Evolutionary conservation across 306 rosid genomes (phyloP).

Genomic region (Malus asiatica): DNA sequence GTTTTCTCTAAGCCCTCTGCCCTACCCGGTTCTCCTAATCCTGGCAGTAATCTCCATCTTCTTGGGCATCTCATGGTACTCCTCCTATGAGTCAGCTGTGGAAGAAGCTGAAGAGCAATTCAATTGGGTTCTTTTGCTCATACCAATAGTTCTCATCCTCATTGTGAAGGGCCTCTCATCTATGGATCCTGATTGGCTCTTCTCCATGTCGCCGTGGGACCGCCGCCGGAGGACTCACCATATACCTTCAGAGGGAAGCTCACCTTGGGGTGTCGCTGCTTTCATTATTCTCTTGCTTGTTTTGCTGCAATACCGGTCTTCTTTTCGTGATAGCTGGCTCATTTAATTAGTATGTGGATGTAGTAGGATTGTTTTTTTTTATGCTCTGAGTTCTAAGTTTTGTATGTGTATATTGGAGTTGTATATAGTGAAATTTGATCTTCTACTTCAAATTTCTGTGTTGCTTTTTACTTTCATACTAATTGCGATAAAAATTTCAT

Average conservation of each 20-base stretch:
- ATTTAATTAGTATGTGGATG: conserved; percentile 2
- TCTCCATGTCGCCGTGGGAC: conserved; percentile 42
- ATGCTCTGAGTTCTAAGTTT: neutral
- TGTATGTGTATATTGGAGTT: neutral
- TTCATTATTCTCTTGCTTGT: conserved; percentile 59
- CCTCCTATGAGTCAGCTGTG: conserved; percentile 46
- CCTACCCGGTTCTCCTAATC: conserved; percentile 65
- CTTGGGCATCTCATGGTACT: conserved; percentile 53
- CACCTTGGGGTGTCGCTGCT: conserved; percentile 97
- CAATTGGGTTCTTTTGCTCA: conserved; percentile 47
- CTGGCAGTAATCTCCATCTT: conserved; percentile 49
- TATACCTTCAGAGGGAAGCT: conserved; percentile 62
- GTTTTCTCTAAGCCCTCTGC: conserved; percentile 53
- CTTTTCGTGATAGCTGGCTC: conserved; percentile 60
- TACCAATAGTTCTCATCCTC: conserved; percentile 45
- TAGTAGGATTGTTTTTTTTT: neutral
- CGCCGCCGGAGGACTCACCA: conserved; percentile 38
- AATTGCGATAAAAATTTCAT: too few relatives aligned
- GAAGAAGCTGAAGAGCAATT: conserved; percentile 48
- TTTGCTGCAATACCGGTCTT: conserved; percentile 57
- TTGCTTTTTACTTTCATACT: neutral
- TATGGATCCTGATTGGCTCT: conserved; percentile 46
- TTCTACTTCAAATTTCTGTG: neutral
- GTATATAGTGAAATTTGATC: neutral
- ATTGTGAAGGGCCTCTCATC: conserved; percentile 61